Base-by-base conservation (phyloP, 225 moss, liverwort and hornwort species). In the Polytrichum commune region DNA sequence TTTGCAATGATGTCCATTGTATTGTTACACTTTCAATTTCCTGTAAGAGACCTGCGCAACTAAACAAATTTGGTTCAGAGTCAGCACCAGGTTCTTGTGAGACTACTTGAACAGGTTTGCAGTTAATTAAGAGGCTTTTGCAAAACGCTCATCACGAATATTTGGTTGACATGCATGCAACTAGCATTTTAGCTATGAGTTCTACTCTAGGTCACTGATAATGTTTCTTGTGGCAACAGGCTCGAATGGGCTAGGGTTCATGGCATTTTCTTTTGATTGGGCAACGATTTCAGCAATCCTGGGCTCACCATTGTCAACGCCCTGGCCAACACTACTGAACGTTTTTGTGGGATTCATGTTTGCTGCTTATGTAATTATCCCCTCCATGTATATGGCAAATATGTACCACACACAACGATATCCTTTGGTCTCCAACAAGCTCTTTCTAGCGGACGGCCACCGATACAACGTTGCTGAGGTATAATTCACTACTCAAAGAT, bases 251-350 rank as follows among this genome's bases (percentile, higher is more conserved):
- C 66, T 93, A 75, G 93, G 93, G 13, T 58, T 90, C 5, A 79
- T 69, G 58, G 66, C 90, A 5, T 54, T 93, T 69, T 85, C 84
- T 7, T 22, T 90, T 35, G 89, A 93, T 69, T 93, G 93, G 93
- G 86, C 93, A 67, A 93, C 93, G 3, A 82, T 87, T 32, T 85
- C 89, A 35, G 84, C 93, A 68, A 89, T 88, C 65, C 75, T 93
- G 32, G 68, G 77, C 20, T 90, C 90, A 72, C 93, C 93, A 0
- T 72, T 93, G 62, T 77, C 89, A 74, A 86, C 90, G 19, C 93
- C 90, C 19, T 93, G 90, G 90, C 81, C 87, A 35, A 88, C 93
- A 22, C 71, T 80, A 55, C 73, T 87, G 18, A 93, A 93, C 20
- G 87, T 93, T 33, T 90, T 83, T 26, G 70, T 80, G 28, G 93